Base-by-base conservation (phyloP, 164 flowering plant genomes). In the Litsea cubeba region DNA sequence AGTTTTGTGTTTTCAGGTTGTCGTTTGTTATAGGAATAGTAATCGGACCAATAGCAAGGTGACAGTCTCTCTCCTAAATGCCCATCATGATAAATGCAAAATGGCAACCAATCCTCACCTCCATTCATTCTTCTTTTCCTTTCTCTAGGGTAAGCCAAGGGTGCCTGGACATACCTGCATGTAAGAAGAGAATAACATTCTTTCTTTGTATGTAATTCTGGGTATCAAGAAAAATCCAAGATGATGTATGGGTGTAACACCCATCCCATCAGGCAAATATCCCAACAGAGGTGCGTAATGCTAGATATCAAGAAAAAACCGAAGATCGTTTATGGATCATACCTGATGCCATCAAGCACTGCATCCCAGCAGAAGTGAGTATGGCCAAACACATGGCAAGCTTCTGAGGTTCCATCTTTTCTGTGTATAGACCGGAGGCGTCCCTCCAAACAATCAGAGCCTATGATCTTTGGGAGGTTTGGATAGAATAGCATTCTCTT, bases 281-380 rank as follows among this genome's bases (percentile, higher is more conserved):
- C 96, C 94, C 98, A 91, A 70, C 87, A 85, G 83, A 89, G 90
- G 82, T 91, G 98, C 22, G 95, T 91, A 76, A 89, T 95, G 68
- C 93, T 96, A 76, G 91, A 89, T 15, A 88, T 54, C n/a, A 17
- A 26, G 12, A 25, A 25, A 25, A 23, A 63, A 25, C 66, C 10
- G 6, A 66, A 66, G 23, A 66, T 25, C 23, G 26, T 28, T 7
- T 20, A 15, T 26, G 22, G 69, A 15, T 15, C 17, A 65, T 65
- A 91, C 94, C 95, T 90, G 88, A 93, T 85, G 46, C 98, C 93
- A 77, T 90, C 90, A 75, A 90, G 80, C 71, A 81, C 79, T 69
- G 91, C 82, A 79, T 93, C 96, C 96, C 98, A 93, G 68, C 88
- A 85, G 82, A 93, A 93, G 83, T 91, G 98, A 24, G 98, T 91